Conservation (phyloP, 331 rosid species). For the Rosa hybrid region DNA sequence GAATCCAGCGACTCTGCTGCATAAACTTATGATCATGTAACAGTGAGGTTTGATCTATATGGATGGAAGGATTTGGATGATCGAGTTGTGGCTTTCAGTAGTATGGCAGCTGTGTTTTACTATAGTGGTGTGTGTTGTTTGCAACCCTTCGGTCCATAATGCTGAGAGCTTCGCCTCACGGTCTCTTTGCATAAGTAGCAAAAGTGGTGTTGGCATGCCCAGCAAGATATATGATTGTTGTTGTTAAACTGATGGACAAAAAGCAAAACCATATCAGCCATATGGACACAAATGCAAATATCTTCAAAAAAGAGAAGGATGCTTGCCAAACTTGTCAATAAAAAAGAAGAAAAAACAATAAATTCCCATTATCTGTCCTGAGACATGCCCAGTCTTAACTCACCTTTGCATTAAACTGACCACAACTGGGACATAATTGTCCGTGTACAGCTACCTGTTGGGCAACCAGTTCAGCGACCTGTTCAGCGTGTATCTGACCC, state of each 20-base stretch:
- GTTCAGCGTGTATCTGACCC: constrained; percentile 61
- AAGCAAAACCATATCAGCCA: constrained; percentile 19
- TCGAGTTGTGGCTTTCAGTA: neutral
- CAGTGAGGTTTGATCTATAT: neutral
- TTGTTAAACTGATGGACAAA: constrained; percentile 65
- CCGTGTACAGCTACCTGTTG: constrained; percentile 43
- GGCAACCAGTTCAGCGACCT: constrained; percentile 38
- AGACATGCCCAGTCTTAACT: constrained; percentile 20
- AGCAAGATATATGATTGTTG: constrained; percentile 86
- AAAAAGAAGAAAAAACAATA: neutral
- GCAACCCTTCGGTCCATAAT: constrained; percentile 88
- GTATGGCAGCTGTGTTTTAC: constrained; percentile 1
- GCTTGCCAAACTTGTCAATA: neutral
- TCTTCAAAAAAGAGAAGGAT: neutral
- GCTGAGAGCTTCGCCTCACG: constrained; percentile 69
- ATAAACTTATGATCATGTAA: neutral
- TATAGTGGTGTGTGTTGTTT: constrained; percentile 71
- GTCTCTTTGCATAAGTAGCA: constrained; percentile 73
- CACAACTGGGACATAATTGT: constrained; percentile 67
- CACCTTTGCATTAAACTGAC: constrained; percentile 90
- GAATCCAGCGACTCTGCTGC: neutral
- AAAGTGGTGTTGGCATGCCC: constrained; percentile 85
- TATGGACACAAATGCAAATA: constrained; percentile 15
- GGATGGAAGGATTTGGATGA: neutral
- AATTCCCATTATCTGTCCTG: neutral